Conservation (phyloP, 768 basidiomycete species). For the Hericium alpestre region DNA sequence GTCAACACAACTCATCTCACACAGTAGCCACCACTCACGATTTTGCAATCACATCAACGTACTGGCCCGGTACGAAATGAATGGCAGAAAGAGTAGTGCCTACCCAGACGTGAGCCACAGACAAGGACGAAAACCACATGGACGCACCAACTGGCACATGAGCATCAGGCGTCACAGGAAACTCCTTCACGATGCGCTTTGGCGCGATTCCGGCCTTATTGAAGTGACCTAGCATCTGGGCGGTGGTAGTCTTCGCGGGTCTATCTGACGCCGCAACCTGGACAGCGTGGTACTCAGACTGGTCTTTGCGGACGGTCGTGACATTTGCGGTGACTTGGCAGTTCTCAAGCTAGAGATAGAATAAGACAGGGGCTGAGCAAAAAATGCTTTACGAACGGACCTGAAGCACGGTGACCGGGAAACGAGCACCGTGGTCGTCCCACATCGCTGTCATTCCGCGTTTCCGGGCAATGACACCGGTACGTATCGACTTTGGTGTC, state of each 20-base stretch:
- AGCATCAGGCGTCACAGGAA: conserved; percentile 80
- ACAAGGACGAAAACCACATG: background rate
- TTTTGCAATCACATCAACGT: conserved; percentile 81
- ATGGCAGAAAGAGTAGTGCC: conserved; percentile 83
- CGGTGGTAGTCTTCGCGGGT: conserved; percentile 58
- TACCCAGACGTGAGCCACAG: conserved; percentile 19
- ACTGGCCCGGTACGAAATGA: conserved; percentile 97
- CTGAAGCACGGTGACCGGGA: conserved; percentile 92
- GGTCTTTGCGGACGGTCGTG: conserved; percentile 49
- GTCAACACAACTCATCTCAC: background rate
- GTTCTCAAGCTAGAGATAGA: conserved; percentile 55
- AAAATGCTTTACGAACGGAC: conserved; percentile 19
- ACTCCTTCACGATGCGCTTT: conserved; percentile 81
- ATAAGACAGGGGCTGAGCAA: background rate
- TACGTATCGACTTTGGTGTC: conserved; percentile 77
- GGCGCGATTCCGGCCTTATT: conserved; percentile 68
- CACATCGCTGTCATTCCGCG: conserved; percentile 92
- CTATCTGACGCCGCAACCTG: conserved; percentile 83
- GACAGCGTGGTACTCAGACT: conserved; percentile 79
- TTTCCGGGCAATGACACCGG: conserved; percentile 89
- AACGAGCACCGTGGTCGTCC: conserved; percentile 78
- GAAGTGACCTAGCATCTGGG: conserved; percentile 86
- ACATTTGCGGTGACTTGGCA: conserved; percentile 84
- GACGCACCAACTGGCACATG: conserved; percentile 78
- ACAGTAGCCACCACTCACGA: conserved; percentile 49